phyloP scores from a whole-genome alignment of 441 rosid genomes.

The Raphanus hybrid region DNA sequence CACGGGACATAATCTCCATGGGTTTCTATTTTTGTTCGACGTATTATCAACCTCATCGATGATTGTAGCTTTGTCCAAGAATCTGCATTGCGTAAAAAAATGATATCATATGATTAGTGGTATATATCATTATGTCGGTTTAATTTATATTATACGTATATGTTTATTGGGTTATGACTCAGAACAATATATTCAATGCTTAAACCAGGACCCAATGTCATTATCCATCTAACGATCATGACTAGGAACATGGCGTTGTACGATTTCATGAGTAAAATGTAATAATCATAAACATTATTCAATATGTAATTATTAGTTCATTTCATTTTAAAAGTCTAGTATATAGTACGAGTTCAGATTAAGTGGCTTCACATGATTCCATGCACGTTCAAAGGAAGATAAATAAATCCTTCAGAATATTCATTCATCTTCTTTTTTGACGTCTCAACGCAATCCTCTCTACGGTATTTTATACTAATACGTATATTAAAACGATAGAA shows the following conservation, averaged over 20 bases:
- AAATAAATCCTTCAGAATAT: constrained; percentile 7
- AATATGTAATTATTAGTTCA: background rate
- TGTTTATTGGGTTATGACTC: background rate
- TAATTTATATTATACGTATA: background rate
- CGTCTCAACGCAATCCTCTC: constrained; percentile 9
- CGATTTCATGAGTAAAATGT: constrained; percentile 4
- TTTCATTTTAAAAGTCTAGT: background rate
- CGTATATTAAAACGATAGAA: background rate
- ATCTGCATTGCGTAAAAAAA: constrained; percentile 47
- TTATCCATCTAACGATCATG: background rate
- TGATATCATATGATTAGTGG: background rate
- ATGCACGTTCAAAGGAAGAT: constrained; percentile 25
- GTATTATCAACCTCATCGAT: constrained; percentile 56
- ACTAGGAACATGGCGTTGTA: constrained; percentile 3
- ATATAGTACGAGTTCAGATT: background rate
- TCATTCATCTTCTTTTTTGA: background rate
- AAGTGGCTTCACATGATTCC: constrained; percentile 29
- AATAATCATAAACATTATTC: constrained; percentile 3
- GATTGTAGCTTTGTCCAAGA: constrained; percentile 77
- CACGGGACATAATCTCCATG: constrained; percentile 77
- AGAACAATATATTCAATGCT: background rate
- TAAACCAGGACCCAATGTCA: background rate
- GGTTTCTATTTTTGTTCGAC: constrained; percentile 49
- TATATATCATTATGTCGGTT: constrained; percentile 16
- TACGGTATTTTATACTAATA: background rate